Evolutionary conservation across 2,329 filamentous ascomycete species (phyloP).

Genomic region (Dactylella cylindrospora): DNA sequence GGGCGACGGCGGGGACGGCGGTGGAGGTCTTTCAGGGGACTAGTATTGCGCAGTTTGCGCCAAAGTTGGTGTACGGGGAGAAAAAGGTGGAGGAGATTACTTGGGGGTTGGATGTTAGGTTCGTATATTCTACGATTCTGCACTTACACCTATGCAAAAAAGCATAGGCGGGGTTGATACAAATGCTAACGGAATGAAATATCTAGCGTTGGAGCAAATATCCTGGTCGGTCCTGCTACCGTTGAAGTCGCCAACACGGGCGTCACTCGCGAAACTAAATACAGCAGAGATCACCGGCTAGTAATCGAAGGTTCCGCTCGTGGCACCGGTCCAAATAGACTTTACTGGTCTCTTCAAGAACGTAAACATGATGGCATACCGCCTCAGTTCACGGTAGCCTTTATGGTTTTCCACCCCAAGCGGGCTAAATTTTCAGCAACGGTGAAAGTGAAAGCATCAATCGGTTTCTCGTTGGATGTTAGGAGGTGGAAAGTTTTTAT

Average conservation of each 20-base stretch:
- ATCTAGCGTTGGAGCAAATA: constrained; percentile 19
- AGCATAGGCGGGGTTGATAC: not conserved
- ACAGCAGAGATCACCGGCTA: constrained; percentile 27
- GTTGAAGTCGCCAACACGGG: constrained; percentile 29
- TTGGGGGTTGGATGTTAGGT: constrained; percentile 36
- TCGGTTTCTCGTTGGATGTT: constrained; percentile 36
- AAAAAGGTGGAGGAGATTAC: constrained; percentile 32
- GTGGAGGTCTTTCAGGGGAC: too few species aligned
- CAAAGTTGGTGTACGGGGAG: constrained; percentile 29
- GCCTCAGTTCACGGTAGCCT: constrained; percentile 20
- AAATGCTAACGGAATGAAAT: not conserved
- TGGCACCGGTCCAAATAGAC: constrained; percentile 7
- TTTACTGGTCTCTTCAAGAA: constrained; percentile 34
- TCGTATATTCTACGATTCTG: not conserved
- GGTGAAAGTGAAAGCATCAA: constrained; percentile 18
- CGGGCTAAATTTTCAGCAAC: constrained; percentile 16
- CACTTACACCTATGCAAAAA: too few species aligned
- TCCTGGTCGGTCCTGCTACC: constrained; percentile 19
- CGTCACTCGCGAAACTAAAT: constrained; percentile 23
- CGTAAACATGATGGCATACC: constrained; percentile 35
- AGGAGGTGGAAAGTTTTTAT: constrained; percentile 25
- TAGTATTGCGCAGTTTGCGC: constrained; percentile 33
- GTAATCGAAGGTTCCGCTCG: constrained; percentile 28
- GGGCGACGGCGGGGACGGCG: not conserved
- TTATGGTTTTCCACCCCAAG: constrained; percentile 35